phyloP scores from a whole-genome alignment of 345 rosid genomes.

The Syzygium aqueum region DNA sequence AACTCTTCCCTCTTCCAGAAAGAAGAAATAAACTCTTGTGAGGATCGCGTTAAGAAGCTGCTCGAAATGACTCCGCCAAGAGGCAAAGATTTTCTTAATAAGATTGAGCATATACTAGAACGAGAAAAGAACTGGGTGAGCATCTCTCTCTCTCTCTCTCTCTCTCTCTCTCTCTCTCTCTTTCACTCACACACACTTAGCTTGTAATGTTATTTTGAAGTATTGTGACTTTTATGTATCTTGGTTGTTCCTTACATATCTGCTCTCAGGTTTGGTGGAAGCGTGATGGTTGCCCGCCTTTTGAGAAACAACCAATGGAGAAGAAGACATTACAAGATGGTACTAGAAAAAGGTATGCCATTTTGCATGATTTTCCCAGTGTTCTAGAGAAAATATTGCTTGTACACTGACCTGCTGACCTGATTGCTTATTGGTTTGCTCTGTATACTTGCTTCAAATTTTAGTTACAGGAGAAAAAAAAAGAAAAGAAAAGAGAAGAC shows the following conservation, averaged over 20 bases:
- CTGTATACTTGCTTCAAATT: neutral
- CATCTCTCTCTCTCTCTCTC: neutral
- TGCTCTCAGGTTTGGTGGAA: slow-evolving; percentile 91
- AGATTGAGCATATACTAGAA: slow-evolving; percentile 79
- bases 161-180: neutral
- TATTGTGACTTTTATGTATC: neutral
- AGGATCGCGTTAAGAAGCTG: slow-evolving; percentile 80
- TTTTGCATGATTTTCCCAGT: neutral
- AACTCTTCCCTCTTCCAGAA: slow-evolving; percentile 32
- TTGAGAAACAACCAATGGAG: slow-evolving; percentile 84
- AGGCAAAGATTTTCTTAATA: slow-evolving; percentile 76
- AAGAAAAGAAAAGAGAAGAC: neutral
- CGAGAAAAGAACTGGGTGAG: slow-evolving; percentile 97
- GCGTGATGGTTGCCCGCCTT: slow-evolving; percentile 95
- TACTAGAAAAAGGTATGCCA: slow-evolving; percentile 52
- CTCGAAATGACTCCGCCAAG: slow-evolving; percentile 93
- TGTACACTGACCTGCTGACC: neutral
- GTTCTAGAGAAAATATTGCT: neutral
- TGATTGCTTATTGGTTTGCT: neutral
- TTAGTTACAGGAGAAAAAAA: neutral
- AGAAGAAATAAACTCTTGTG: slow-evolving; percentile 85
- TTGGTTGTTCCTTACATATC: neutral
- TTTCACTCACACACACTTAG: neutral
- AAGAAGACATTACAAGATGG: slow-evolving; percentile 56
- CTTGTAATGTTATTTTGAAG: neutral